Conservation (phyloP, 352 stramenopile species). For the Phytophthora sansomeana region DNA sequence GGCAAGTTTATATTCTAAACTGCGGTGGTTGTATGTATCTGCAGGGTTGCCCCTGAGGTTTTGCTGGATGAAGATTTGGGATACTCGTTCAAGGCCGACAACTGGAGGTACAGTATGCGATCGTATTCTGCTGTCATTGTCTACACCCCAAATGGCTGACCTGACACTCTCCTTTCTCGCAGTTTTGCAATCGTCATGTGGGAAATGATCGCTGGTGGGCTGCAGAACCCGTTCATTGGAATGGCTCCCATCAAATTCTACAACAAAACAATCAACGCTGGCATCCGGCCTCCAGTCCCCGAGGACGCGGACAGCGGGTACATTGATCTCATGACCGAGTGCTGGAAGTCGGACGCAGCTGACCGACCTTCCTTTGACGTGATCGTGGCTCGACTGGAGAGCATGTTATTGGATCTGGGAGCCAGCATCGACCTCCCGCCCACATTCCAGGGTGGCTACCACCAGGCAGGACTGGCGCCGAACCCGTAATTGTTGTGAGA, state of each 20-base stretch:
- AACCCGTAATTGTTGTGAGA: slow-evolving; percentile 41
- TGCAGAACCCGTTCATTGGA: slow-evolving; percentile 89
- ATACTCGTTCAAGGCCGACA: slow-evolving; percentile 91
- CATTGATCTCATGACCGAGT: slow-evolving; percentile 79
- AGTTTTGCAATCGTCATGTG: slow-evolving; percentile 93
- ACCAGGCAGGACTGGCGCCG: slow-evolving; percentile 52
- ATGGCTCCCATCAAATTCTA: slow-evolving; percentile 93
- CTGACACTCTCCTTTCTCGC: not conserved
- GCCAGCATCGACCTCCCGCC: slow-evolving; percentile 85
- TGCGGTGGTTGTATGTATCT: slow-evolving; percentile 3
- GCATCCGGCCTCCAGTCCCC: slow-evolving; percentile 74
- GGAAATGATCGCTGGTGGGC: slow-evolving; percentile 87
- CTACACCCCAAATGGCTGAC: not conserved
- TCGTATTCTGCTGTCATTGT: not conserved
- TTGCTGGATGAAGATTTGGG: slow-evolving; percentile 88
- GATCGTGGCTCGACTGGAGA: slow-evolving; percentile 82
- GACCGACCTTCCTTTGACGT: slow-evolving; percentile 80
- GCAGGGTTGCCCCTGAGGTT: slow-evolving; percentile 89
- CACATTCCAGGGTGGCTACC: slow-evolving; percentile 87
- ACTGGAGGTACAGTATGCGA: slow-evolving; percentile 73
- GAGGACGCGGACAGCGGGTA: slow-evolving; percentile 78
- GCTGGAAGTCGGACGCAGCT: slow-evolving; percentile 82
- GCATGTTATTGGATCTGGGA: slow-evolving; percentile 73
- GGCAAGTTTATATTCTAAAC: not conserved
- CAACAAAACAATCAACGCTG: slow-evolving; percentile 87